Conservation (phyloP, 2,329 filamentous ascomycete species). For the Alternaria dauci region DNA sequence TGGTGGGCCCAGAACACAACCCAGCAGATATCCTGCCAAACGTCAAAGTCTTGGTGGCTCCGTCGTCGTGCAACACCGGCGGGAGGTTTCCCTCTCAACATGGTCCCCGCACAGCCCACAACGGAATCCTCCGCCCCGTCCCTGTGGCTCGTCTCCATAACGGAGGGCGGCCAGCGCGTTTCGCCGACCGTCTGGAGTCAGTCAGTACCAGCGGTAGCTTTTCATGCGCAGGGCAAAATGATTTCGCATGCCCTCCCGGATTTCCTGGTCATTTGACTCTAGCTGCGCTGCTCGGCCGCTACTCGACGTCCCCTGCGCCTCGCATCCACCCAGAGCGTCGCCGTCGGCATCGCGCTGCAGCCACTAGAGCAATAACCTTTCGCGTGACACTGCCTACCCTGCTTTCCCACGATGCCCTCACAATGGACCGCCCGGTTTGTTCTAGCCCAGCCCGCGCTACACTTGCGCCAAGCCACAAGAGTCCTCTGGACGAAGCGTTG, state of each 20-base stretch:
- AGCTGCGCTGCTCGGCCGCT: constrained; percentile 2
- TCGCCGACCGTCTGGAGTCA: constrained; percentile 34
- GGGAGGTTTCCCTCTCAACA: constrained; percentile 11
- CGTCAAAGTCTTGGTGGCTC: constrained; percentile 13
- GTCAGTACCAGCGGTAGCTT: constrained; percentile 15
- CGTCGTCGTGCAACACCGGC: constrained; percentile 26
- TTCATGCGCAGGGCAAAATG: constrained; percentile 20
- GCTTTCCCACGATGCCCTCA: constrained; percentile 24
- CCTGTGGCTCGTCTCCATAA: constrained; percentile 19
- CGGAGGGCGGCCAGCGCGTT: constrained; percentile 36
- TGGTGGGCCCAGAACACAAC: constrained; percentile 12
- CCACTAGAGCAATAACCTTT: constrained; percentile 28
- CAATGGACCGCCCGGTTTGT: constrained; percentile 21
- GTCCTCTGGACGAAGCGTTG: constrained; percentile 30
- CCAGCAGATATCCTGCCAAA: constrained; percentile 9
- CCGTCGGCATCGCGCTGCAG: constrained; percentile 28
- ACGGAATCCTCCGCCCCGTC: constrained; percentile 19
- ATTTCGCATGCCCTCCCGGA: constrained; percentile 13
- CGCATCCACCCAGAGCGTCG: constrained; percentile 10
- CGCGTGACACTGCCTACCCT: constrained; percentile 29
- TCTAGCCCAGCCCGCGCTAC: constrained; percentile 32
- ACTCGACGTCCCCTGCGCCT: constrained; percentile 16
- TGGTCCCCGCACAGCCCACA: constrained; percentile 20
- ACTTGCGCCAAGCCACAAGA: constrained; percentile 24
- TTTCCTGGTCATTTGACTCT: constrained; percentile 18